Evolutionary conservation across 192 early-diverging fungal genomes (phyloP).

Genomic region (Gaertneriomyces sp.): DNA sequence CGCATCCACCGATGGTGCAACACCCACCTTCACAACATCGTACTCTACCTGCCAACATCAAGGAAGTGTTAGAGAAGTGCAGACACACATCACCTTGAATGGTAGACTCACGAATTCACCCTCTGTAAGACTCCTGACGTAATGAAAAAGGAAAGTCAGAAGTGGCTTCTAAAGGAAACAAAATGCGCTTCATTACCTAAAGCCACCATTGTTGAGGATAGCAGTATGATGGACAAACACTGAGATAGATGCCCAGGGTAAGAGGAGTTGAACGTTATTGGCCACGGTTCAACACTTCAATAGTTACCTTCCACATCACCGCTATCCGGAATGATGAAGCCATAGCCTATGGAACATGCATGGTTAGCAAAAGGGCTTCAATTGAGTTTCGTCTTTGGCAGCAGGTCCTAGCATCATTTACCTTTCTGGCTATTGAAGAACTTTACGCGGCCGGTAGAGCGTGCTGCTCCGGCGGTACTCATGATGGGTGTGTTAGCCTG

Average conservation of each 20-base stretch:
- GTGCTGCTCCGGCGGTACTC: background rate
- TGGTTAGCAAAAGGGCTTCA: background rate
- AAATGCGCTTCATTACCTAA: slow-evolving; percentile 22
- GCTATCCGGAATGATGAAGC: slow-evolving; percentile 78
- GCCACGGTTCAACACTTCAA: background rate
- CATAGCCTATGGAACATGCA: slow-evolving; percentile 54
- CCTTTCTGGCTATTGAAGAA: slow-evolving; percentile 84
- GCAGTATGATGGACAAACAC: slow-evolving; percentile 46
- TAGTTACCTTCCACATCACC: slow-evolving; percentile 71
- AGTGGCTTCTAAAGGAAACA: background rate
- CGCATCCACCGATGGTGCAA: background rate
- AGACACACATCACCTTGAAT: background rate
- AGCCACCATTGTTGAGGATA: slow-evolving; percentile 35
- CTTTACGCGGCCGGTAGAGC: slow-evolving; percentile 61
- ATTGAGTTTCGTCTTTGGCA: background rate
- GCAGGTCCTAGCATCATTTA: slow-evolving; percentile 3
- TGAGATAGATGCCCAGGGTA: background rate
- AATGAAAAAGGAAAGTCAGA: background rate
- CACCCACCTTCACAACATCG: slow-evolving; percentile 31
- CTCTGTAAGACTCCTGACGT: slow-evolving; percentile 32
- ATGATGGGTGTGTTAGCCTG: background rate
- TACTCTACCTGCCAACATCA: slow-evolving; percentile 27
- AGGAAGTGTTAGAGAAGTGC: background rate
- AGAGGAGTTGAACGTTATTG: background rate
- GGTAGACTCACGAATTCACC: slow-evolving; percentile 32